A percentile compares a stretch with the other conserved stretches of the same genome.
Conservation (phyloP, 2,329 filamentous ascomycete species). For the Phoma sp. region DNA sequence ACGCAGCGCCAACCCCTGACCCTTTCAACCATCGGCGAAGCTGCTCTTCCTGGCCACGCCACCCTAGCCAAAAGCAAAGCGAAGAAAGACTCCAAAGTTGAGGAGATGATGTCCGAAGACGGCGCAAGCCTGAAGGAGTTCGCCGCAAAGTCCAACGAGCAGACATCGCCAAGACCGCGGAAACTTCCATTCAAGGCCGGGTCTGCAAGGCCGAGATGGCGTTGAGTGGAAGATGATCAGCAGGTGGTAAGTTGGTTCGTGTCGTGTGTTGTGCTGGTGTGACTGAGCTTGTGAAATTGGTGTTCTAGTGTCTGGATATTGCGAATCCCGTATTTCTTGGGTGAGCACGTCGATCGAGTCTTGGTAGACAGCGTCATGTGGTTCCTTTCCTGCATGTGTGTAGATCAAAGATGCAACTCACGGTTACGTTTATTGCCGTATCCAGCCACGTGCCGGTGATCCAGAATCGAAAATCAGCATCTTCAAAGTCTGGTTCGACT, state of each 20-base stretch:
- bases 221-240: not conserved
- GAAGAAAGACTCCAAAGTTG: constrained; percentile 7
- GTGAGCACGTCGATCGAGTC: no score
- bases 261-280: no score
- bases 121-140: not conserved
- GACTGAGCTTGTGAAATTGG: not conserved
- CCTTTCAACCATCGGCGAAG: not conserved
- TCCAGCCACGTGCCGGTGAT: not conserved
- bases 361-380: no score
- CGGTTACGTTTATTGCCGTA: not conserved
- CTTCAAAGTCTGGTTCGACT: no score
- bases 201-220: not conserved
- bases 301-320: not conserved
- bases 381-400: no score
- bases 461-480: not conserved
- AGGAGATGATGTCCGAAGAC: not conserved
- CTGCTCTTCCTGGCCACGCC: not conserved
- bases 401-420: not conserved
- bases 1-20: no score
- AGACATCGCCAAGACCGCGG: not conserved
- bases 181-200: not conserved
- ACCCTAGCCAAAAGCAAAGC: not conserved
- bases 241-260: not conserved
- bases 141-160: not conserved
- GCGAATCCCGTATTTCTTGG: not conserved